Percentiles rank a stretch among this genome's conserved stretches.
phyloP scores from a whole-genome alignment of 78 protist species.

The Dictyostelium brefeldianum region DNA sequence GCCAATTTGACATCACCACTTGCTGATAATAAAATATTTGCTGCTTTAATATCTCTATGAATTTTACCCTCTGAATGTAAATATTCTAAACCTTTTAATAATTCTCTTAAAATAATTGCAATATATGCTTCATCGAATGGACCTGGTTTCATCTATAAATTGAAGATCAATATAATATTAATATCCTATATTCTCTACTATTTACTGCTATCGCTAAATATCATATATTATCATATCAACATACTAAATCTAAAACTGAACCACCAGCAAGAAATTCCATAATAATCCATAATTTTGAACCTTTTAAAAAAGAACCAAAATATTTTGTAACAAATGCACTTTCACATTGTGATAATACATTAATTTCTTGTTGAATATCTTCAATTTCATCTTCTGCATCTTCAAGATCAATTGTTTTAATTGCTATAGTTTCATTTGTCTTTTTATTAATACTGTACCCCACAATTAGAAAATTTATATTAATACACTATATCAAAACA shows the following conservation, averaged over 20 bases:
- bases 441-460: constrained; percentile 85
- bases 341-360: constrained; percentile 90
- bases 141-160: constrained; percentile 83
- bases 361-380: constrained; percentile 95
- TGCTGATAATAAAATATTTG: constrained; percentile 93
- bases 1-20: constrained; percentile 97
- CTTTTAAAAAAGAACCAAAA: constrained; percentile 90
- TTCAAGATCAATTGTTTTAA: constrained; percentile 97
- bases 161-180: not conserved
- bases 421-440: constrained; percentile 91
- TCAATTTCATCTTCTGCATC: constrained; percentile 98
- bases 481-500: too few species aligned
- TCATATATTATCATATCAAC: not conserved
- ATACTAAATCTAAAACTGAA: constrained; percentile 92
- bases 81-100: constrained; percentile 92
- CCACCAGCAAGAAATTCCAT: constrained; percentile 98
- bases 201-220: not conserved
- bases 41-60: constrained; percentile 99
- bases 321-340: constrained; percentile 90
- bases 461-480: too few species aligned
- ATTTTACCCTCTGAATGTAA: constrained; percentile 96
- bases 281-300: constrained; percentile 94
- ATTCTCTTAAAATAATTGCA: constrained; percentile 94
- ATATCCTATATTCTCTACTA: not conserved
- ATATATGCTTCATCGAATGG: constrained; percentile 91